Conservation (phyloP, 208 protist genomes). For the Leishmania mexicana region DNA sequence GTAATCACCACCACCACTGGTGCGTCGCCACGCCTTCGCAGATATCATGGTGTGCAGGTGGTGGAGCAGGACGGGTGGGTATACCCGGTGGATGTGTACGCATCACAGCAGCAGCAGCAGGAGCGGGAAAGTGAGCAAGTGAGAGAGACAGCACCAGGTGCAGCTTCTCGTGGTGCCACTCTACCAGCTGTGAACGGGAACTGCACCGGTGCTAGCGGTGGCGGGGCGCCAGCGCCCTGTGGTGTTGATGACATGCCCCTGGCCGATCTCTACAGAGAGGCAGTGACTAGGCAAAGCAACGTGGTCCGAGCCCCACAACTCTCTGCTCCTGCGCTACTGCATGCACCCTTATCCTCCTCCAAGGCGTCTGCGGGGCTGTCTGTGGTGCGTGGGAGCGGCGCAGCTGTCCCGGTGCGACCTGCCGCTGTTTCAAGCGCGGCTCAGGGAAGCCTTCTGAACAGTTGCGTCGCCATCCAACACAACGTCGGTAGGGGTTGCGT, state of each 20-base stretch:
- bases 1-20: not conserved
- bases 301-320: not conserved
- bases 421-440: not conserved
- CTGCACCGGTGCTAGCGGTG: not conserved
- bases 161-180: not conserved
- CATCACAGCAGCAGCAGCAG: slow-evolving; percentile 10
- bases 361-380: not conserved
- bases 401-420: slow-evolving; percentile 6
- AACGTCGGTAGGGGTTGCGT: not conserved
- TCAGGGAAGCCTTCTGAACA: not conserved
- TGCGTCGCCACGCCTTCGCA: slow-evolving; percentile 1
- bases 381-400: slow-evolving; percentile 8
- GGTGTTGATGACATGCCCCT: slow-evolving; percentile 6
- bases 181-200: not conserved
- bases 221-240: not conserved
- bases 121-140: not conserved
- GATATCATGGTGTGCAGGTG: slow-evolving; percentile 29
- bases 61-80: slow-evolving; percentile 69
- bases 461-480: not conserved
- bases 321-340: not conserved
- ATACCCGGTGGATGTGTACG: slow-evolving; percentile 52
- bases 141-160: not conserved
- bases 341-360: not conserved
- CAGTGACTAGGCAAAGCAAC: not conserved
- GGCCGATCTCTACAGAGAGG: slow-evolving; percentile 6